phyloP scores from a whole-genome alignment of 1,139 yeast species.

The Trichomonascaceae sp. region DNA sequence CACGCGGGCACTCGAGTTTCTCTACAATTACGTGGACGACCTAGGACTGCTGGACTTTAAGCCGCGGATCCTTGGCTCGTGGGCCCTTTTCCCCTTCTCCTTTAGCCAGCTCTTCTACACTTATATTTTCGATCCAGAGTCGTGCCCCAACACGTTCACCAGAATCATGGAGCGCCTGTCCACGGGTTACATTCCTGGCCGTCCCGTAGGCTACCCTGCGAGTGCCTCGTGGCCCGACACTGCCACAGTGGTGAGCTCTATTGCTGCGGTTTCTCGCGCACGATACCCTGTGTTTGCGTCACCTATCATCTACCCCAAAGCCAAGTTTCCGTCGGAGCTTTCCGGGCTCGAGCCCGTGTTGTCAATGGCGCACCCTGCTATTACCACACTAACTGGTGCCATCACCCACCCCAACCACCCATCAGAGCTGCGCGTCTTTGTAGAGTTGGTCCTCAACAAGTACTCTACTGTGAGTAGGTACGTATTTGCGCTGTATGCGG shows the following conservation, averaged over 20 bases:
- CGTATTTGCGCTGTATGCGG: slow-evolving; percentile 21
- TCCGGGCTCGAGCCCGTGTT: slow-evolving; percentile 21
- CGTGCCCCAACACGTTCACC: slow-evolving; percentile 23
- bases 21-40: slow-evolving; percentile 26
- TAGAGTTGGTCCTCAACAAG: slow-evolving; percentile 17
- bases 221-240: slow-evolving; percentile 24
- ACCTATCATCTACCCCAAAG: slow-evolving; percentile 22
- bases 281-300: slow-evolving; percentile 26
- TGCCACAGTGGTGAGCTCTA: slow-evolving; percentile 20
- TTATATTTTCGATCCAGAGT: slow-evolving; percentile 25
- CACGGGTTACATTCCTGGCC: slow-evolving; percentile 20
- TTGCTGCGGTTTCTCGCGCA: slow-evolving; percentile 21
- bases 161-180: slow-evolving; percentile 20
- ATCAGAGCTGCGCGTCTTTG: slow-evolving; percentile 18
- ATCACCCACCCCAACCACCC: slow-evolving; percentile 25
- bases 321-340: slow-evolving; percentile 6
- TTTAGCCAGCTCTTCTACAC: slow-evolving; percentile 29
- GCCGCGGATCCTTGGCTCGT: slow-evolving; percentile 27
- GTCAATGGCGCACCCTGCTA: slow-evolving; percentile 27
- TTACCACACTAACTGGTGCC: slow-evolving; percentile 25
- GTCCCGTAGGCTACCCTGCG: slow-evolving; percentile 20
- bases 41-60: slow-evolving; percentile 22
- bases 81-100: slow-evolving; percentile 31
- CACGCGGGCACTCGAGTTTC: slow-evolving; percentile 25
- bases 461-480: slow-evolving; percentile 19